phyloP scores from a whole-genome alignment of 176 grass and related monocot species.

The Leersia perrieri region DNA sequence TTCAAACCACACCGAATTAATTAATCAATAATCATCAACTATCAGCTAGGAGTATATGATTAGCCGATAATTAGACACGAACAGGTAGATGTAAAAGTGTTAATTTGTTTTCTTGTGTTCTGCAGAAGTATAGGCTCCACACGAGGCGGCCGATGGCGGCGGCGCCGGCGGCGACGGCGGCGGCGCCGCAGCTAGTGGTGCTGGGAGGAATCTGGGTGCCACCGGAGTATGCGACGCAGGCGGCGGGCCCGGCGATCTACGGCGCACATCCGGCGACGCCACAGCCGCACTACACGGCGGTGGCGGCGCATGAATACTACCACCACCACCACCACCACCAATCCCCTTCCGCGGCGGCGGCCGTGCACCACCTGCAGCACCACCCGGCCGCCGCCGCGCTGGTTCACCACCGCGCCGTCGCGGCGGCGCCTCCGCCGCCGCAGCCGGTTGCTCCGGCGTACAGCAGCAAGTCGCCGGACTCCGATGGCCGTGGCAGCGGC shows the following conservation, averaged over 20 bases:
- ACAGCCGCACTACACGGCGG: constrained; percentile 62
- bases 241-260: constrained; percentile 52
- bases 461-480: constrained; percentile 62
- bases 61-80: neutral
- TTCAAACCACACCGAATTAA: no score
- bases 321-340: constrained; percentile 25
- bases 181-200: constrained; percentile 71
- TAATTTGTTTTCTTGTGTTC: neutral
- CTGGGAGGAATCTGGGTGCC: constrained; percentile 92
- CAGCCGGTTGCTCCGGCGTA: no score
- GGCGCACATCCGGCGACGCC: constrained; percentile 61
- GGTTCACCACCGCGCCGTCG: constrained; percentile 29
- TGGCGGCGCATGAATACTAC: constrained; percentile 64
- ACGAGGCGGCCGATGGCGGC: constrained; percentile 65
- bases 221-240: constrained; percentile 73
- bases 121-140: constrained; percentile 92
- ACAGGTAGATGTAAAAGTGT: neutral
- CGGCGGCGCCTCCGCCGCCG: no score
- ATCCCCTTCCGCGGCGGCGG: constrained; percentile 28
- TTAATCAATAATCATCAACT: neutral
- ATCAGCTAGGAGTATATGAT: neutral
- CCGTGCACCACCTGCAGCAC: constrained; percentile 61
- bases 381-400: constrained; percentile 29
- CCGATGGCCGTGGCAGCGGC: constrained; percentile 47
- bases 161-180: constrained; percentile 18